Evolutionary conservation across 257 asterid species (phyloP), one percentile per base, ranked within the genome.

Genomic region (Primulina tabacum): DNA sequence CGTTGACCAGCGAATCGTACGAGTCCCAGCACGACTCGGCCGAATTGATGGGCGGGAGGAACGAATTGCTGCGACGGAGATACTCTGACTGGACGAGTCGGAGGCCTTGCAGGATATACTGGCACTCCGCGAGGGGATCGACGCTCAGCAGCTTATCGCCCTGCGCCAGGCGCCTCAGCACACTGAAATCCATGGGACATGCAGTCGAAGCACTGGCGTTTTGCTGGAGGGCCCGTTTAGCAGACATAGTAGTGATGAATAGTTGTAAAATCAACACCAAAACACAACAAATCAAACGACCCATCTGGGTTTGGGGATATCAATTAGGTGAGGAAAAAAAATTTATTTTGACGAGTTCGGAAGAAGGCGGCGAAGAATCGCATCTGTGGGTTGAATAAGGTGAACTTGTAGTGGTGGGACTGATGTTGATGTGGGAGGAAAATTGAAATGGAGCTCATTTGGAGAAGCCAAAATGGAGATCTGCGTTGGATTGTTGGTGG

Each of bases 81-180:
- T 88, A 77, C 62, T 88, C 90, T 10, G 98, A 84, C 29, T 72
- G 85, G 14, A 88, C 89, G 29, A 92, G 83, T 0, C 97, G 93
- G 81, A 92, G 84, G 11, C 85, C 88, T 32, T 87, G 97, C 20
- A 70, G 85, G 76, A 81, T 82, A 85, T 76, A 87, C 66, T 79
- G 95, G 72, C 98, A 92, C 82, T 75, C 70, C 17, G 79, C 28
- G 1, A 71, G 30, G 53, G 81, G 28, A 17, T 86, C 89, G 8
- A 79, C 2, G n/a, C 40, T 71, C 10, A 77, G 80, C 7, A 75
- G 75, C 24, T 35, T 37, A 4, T 80, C 32, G 18, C 58, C 75
- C 64, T 69, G 69, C 11, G 72, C 74, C 57, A 83, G 5, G 20
- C 65, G 76, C 37, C 83, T 83, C 4, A 89, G 81, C 16, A 70